A percentile compares a stretch with the other conserved stretches of the same genome.
phyloP scores from a whole-genome alignment of 129 eudicot species.

The Solidago caesia region DNA sequence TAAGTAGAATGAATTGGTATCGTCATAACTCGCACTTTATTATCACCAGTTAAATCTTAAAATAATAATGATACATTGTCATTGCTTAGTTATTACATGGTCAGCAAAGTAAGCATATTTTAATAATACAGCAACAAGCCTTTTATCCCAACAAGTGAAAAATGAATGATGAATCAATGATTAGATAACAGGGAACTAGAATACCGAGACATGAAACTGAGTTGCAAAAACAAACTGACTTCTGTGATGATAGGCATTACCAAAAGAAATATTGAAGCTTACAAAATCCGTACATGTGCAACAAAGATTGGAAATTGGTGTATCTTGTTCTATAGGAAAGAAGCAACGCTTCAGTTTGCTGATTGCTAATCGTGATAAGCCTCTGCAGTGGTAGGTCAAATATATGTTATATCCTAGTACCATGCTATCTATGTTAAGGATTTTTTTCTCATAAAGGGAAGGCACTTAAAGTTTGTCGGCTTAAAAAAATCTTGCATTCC shows the following conservation, averaged over 20 bases:
- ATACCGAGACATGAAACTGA: neutral
- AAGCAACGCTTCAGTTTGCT: neutral
- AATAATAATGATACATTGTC: slow-evolving; percentile 1
- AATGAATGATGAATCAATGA: neutral
- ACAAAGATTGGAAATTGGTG: neutral
- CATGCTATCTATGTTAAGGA: neutral
- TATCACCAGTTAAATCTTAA: neutral
- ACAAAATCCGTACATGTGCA: neutral
- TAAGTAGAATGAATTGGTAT: neutral
- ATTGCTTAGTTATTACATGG: slow-evolving; percentile 16
- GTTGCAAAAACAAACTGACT: too few species aligned
- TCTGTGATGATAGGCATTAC: neutral
- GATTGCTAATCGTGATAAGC: neutral
- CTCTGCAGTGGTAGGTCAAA: neutral
- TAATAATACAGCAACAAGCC: neutral
- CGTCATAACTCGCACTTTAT: slow-evolving; percentile 13
- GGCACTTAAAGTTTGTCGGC: neutral
- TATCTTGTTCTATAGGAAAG: neutral
- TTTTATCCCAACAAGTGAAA: slow-evolving; percentile 5
- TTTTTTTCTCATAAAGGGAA: neutral
- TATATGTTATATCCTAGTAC: neutral
- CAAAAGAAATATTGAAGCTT: neutral
- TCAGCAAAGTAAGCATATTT: neutral
- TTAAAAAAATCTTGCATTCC: neutral
- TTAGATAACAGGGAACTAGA: neutral